Percentiles rank a stretch among this genome's conserved stretches.
Evolutionary conservation across 1,284 basidiomycete species (phyloP).

Genomic region (Phellinidium pouzarii): DNA sequence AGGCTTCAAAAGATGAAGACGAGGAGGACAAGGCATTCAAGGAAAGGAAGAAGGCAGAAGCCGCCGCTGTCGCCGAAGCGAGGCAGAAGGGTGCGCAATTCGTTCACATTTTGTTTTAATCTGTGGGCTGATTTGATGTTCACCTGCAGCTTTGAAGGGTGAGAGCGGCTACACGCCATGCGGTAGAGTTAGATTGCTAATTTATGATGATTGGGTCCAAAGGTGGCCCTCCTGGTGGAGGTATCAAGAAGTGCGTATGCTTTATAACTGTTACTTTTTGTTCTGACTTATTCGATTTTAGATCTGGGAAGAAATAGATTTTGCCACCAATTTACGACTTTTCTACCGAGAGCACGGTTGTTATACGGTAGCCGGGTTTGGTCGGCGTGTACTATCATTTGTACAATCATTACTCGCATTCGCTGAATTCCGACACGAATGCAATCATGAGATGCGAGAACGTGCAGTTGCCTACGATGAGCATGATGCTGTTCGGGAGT

Average conservation of each 20-base stretch:
- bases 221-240: slow-evolving; percentile 60
- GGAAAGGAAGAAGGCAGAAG: slow-evolving; percentile 66
- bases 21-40: slow-evolving; percentile 70
- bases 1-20: slow-evolving; percentile 63
- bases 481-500: too few species aligned
- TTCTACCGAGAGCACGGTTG: neutral
- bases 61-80: slow-evolving; percentile 60
- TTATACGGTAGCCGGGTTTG: neutral
- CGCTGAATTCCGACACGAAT: too few species aligned
- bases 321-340: neutral
- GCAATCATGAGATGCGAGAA: too few species aligned
- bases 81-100: slow-evolving; percentile 55
- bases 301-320: slow-evolving; percentile 67
- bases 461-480: too few species aligned
- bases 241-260: slow-evolving; percentile 67
- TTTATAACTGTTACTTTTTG: neutral
- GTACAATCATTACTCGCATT: neutral
- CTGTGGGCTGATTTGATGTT: slow-evolving; percentile 13
- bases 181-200: neutral
- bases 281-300: slow-evolving; percentile 24
- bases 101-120: neutral
- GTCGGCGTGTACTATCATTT: neutral
- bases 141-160: slow-evolving; percentile 54
- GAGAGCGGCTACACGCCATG: slow-evolving; percentile 15
- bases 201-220: slow-evolving; percentile 12